Base-by-base conservation (phyloP, 176 grass and related monocot genomes). In the Secale cereale region DNA sequence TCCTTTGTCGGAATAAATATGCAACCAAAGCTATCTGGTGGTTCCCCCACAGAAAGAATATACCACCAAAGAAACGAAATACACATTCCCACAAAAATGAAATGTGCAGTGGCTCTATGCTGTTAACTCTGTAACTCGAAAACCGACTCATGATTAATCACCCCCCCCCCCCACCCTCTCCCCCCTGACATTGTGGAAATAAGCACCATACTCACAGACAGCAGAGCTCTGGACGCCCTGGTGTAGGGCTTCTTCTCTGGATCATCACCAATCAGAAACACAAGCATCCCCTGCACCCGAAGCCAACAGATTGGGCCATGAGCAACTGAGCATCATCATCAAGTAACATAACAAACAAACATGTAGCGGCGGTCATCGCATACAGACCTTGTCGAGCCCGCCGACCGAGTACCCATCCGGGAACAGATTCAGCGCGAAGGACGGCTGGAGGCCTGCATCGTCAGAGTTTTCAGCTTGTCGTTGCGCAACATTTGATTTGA, bases 341-440 rank as follows among this genome's bases (percentile, higher is more conserved):
- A 79, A 33, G 66, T 31, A 41, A 52, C 20, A 27, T 6, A 68
- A 33, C 57, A 10, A 27, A 56, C 22, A 56, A 11, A 71, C 30
- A 83, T 16, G 32, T 19, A 31, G 22, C 20, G 6, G 8, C 35
- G 64, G 23, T 25, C 46, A 2, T 57, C 69, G 75, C 57, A 78
- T 3, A 46, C 78, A 85, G 57, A 93, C 91, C 88, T 88, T 84
- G 46, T 68, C 63, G 3, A 79, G 78, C 27, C 82, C 80, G 16
- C 85, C 82, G 35, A 93, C 75, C 11, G 82, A 87, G 39, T 85
- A 93, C 1, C 91, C 91, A 64, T 82, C 81, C 5, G 48, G 82
- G 31, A 88, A 90, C 46, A 93, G 76, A n/a, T 93, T 93, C 54
- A 90, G n/a, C 31, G 82, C 78, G 72, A 93, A 93, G 1, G 91